These are phyloP conservation scores for Lentinus tigrinus DNA, from an alignment of 768 basidiomycete species.

Conservation along the genomic window DNA sequence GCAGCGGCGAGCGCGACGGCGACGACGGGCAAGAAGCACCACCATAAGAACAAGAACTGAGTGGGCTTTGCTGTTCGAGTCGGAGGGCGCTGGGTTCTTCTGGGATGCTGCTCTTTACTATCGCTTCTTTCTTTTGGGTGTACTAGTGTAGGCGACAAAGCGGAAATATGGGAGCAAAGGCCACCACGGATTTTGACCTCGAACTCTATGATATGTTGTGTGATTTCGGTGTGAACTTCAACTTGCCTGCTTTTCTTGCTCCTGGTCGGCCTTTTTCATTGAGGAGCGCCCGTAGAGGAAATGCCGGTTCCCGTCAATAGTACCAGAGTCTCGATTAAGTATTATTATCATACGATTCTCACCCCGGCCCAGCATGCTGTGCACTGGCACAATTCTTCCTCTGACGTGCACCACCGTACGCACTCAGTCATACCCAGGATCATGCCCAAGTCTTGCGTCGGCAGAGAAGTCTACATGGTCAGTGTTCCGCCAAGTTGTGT, in stretches of 20 bases:
- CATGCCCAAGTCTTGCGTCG: too few species aligned
- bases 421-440: too few species aligned
- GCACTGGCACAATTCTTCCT: too few species aligned
- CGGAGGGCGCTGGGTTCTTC: not conserved
- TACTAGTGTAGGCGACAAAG: conserved; percentile 1
- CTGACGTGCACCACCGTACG: too few species aligned
- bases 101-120: not conserved
- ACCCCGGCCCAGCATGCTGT: too few species aligned
- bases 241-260: not conserved
- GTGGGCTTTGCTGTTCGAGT: too few species aligned
- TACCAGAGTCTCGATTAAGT: too few species aligned
- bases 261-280: not conserved
- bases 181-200: conserved; percentile 1
- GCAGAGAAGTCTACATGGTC: too few species aligned
- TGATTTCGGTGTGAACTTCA: not conserved
- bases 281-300: too few species aligned
- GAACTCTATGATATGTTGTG: not conserved
- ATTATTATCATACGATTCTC: too few species aligned
- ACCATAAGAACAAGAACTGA: not conserved
- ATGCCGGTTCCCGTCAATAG: too few species aligned
- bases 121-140: not conserved
- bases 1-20: not conserved
- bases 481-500: not conserved
- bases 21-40: not conserved
- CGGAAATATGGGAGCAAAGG: conserved; percentile 7